Evolutionary conservation across 306 rosid species (phyloP), one percentile per base, ranked within the genome.

Genomic region (Trifolium repens): DNA sequence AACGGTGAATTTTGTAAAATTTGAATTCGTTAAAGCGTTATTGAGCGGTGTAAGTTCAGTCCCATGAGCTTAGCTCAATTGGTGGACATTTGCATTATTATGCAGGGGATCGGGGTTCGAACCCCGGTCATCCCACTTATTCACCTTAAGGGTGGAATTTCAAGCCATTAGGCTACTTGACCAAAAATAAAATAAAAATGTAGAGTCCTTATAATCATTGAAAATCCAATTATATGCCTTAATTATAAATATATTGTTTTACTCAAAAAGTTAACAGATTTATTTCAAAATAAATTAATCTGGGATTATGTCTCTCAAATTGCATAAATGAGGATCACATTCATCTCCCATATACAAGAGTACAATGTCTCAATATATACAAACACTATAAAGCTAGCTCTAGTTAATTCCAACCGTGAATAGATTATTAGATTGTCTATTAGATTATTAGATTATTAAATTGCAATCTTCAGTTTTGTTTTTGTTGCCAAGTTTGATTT

Each of bases 261-360:
- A 43, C 19, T 72, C 12, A 47, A 52, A 64, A 43, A 71, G 43
- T 22, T 72, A 61, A 63, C 30, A 67, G 16, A 79, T 43, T 74
- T 37, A 34, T 19, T 15, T 13, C 67, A 11, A 73, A 50, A 50
- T 17, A 16, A 58, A 60, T 60, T 80, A 42, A 1, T 5, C 54
- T 15, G 58, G 68, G 49, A 80, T 50, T 69, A 43, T 80, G 69
- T 81, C 81, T 40, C 64, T 79, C 76, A 71, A 75, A 49, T 64
- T 71, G 68, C 69, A 8, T 73, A 67, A 34, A 79, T 57, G 71
- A 65, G 64, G 67, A 71, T 79, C 76, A 58, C 24, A 65, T 46
- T 71, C 78, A 77, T 74, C 81, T 75, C 34, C 40, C 55, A 78
- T 19, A 61, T 10, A 24, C 59, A 78, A 69, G 69, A 82, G 72